Evolutionary conservation across 2,329 filamentous ascomycete species (phyloP).

Genomic region (Aureobasidium leucospermi): DNA sequence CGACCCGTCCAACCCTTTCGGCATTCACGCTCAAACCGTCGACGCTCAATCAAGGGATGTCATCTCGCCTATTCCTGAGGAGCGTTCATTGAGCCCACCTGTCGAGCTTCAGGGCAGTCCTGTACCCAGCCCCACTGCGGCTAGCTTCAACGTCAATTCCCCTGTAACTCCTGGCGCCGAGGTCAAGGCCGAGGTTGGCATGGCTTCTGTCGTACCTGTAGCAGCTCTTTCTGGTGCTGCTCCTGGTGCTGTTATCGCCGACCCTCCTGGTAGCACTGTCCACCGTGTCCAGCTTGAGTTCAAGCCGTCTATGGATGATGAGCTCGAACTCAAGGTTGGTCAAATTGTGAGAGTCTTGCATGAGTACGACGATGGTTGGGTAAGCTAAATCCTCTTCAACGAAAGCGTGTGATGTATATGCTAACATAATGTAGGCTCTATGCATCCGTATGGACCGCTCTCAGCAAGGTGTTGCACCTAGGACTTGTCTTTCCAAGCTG

Average conservation of each 20-base stretch:
- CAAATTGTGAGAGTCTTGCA: conserved; percentile 84
- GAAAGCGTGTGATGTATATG: background rate
- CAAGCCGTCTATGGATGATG: conserved; percentile 84
- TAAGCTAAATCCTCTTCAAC: conserved; percentile 42
- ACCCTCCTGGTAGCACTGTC: conserved; percentile 51
- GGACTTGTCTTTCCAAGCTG: conserved; percentile 86
- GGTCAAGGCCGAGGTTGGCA: conserved; percentile 22
- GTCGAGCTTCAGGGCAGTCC: conserved; percentile 13
- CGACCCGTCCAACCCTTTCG: conserved; percentile 30
- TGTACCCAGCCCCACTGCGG: conserved; percentile 10
- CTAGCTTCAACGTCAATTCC: conserved; percentile 17
- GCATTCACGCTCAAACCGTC: conserved; percentile 29
- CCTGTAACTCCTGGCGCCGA: conserved; percentile 19
- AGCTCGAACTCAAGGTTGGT: conserved; percentile 72
- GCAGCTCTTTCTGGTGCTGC: conserved; percentile 31
- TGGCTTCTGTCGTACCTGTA: conserved; percentile 32
- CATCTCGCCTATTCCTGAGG: conserved; percentile 19
- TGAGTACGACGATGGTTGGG: conserved; percentile 98
- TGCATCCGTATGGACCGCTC: conserved; percentile 86
- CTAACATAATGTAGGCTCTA: conserved; percentile 56
- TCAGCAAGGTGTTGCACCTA: conserved; percentile 84
- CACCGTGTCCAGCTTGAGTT: conserved; percentile 95
- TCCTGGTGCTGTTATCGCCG: conserved; percentile 31
- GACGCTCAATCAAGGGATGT: conserved; percentile 28
- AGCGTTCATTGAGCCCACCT: conserved; percentile 10